A percentile compares a stretch with the other conserved stretches of the same genome.
phyloP scores from a whole-genome alignment of 129 eudicot species.

The Lactuca saligna region DNA sequence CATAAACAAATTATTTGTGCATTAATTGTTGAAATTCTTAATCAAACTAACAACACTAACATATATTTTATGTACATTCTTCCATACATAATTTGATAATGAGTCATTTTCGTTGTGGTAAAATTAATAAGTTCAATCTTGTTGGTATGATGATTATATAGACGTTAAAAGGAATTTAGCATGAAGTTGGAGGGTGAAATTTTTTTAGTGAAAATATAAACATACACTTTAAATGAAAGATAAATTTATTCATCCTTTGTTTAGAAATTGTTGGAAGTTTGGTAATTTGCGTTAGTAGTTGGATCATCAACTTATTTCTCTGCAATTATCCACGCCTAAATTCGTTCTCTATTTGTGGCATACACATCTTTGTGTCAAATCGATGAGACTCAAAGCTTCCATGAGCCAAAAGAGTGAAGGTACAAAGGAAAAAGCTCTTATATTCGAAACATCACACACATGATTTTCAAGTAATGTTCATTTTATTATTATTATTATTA shows the following conservation, averaged over 20 bases:
- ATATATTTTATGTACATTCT: too few relatives aligned
- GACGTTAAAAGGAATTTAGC: conserved; percentile 8
- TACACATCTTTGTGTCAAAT: background rate
- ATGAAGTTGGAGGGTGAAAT: conserved; percentile 11
- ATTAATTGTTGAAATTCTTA: too few relatives aligned
- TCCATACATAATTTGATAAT: too few relatives aligned
- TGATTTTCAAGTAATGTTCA: conserved; percentile 13
- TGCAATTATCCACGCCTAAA: background rate
- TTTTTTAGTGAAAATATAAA: background rate
- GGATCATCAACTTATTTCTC: conserved; percentile 5
- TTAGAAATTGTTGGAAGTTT: conserved; percentile 10
- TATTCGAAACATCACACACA: background rate
- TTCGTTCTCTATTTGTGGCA: background rate
- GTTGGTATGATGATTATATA: background rate
- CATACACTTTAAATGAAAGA: background rate
- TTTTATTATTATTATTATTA: too few relatives aligned
- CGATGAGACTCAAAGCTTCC: background rate
- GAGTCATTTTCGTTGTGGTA: too few relatives aligned
- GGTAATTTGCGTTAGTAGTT: conserved; percentile 13
- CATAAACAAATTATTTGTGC: too few relatives aligned
- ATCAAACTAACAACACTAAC: too few relatives aligned
- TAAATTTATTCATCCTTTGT: conserved; percentile 2
- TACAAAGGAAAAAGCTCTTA: conserved; percentile 17
- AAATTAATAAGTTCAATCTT: background rate
- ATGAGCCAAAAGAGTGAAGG: conserved; percentile 18